phyloP scores from a whole-genome alignment of 164 flowering plant species.

The Stephania japonica region DNA sequence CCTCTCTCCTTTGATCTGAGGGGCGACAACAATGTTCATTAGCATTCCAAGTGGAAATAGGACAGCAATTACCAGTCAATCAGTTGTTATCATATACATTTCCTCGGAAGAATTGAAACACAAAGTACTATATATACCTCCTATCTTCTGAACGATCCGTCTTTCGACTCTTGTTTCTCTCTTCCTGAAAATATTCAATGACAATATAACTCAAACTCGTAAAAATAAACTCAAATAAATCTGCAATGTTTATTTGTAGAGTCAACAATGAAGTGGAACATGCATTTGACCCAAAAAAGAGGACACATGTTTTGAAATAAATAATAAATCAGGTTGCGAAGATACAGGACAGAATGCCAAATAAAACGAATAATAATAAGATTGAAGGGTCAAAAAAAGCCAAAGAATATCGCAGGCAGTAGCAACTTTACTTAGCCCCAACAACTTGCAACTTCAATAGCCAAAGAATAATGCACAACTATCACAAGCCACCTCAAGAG shows the following conservation, averaged over 20 bases:
- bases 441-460: neutral
- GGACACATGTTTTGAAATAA: neutral
- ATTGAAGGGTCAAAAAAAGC: neutral
- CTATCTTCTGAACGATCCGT: slow-evolving; percentile 49
- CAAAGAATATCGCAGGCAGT: neutral
- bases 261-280: neutral
- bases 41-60: neutral
- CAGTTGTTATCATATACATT: no score
- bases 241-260: neutral
- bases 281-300: neutral
- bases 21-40: neutral
- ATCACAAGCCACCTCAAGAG: neutral
- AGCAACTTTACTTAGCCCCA: neutral
- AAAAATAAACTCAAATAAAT: neutral
- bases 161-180: slow-evolving; percentile 63
- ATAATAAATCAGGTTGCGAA: neutral
- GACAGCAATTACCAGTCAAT: neutral
- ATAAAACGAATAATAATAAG: neutral
- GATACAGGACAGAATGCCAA: neutral
- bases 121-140: slow-evolving; percentile 36
- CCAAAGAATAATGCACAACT: neutral
- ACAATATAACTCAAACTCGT: neutral
- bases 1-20: slow-evolving; percentile 72
- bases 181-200: slow-evolving; percentile 55
- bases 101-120: neutral